A percentile compares a stretch with the other conserved stretches of the same genome.
These are phyloP conservation scores for Sarcocystis neurona DNA, from an alignment of 169 alveolate genomes.

Conservation along the genomic window DNA sequence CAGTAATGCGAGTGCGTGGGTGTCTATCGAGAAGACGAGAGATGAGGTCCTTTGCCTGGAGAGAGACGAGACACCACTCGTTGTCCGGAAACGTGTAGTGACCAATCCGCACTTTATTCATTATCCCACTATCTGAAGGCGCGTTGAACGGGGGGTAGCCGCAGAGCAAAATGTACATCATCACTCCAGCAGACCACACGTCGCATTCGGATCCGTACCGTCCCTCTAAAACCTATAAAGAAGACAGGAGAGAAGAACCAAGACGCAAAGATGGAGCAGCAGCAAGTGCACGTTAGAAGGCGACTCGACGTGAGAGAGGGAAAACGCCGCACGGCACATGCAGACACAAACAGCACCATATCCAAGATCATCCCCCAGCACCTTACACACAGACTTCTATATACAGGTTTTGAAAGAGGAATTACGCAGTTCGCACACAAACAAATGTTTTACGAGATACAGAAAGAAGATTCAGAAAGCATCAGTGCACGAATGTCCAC, in stretches of 20 bases:
- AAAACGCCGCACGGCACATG: neutral
- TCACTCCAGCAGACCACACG: constrained; percentile 91
- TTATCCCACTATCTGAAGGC: constrained; percentile 81
- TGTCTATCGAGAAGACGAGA: constrained; percentile 79
- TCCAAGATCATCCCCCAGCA: no score
- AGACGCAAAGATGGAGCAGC: neutral
- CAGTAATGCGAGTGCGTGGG: constrained; percentile 84
- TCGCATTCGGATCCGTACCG: constrained; percentile 91
- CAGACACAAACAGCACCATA: neutral
- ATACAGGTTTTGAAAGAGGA: no score
- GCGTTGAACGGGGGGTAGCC: constrained; percentile 90
- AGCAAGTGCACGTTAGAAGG: neutral
- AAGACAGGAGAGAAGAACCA: no score
- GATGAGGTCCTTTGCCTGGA: constrained; percentile 88
- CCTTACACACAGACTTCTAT: no score
- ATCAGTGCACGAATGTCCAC: no score
- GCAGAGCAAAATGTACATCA: constrained; percentile 85
- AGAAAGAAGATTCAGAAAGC: no score
- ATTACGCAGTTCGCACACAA: no score
- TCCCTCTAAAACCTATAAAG: constrained; percentile 81
- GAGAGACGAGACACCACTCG: constrained; percentile 85
- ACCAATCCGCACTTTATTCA: constrained; percentile 75
- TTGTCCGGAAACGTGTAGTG: constrained; percentile 83
- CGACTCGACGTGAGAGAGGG: neutral
- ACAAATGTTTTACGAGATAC: no score